Percentiles rank a stretch among this genome's conserved stretches.
Conservation (phyloP, 495 filamentous ascomycete species). For the Trichocladium uniseriatum region DNA sequence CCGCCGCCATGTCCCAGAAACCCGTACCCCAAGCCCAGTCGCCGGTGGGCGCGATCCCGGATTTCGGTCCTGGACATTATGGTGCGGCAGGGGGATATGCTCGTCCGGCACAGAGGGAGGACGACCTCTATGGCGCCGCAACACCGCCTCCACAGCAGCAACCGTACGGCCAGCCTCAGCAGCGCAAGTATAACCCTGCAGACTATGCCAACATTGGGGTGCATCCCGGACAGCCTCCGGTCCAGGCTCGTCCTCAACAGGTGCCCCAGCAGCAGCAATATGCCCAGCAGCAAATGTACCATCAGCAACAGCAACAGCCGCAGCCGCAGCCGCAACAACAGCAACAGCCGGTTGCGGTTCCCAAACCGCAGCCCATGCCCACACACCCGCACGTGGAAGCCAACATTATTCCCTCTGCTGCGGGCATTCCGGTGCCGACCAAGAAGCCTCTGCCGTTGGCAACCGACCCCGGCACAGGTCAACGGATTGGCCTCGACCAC, state of each 20-base stretch:
- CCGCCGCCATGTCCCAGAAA: constrained; percentile 35
- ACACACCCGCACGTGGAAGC: constrained; percentile 20
- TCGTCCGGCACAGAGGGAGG: constrained; percentile 26
- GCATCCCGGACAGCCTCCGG: constrained; percentile 35
- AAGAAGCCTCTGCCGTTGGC: constrained; percentile 49
- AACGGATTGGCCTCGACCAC: constrained; percentile 88
- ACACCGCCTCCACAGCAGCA: constrained; percentile 39
- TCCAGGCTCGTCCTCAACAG: constrained; percentile 25
- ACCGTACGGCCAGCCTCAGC: constrained; percentile 38
- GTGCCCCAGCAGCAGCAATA: constrained; percentile 25
- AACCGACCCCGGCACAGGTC: constrained; percentile 55
- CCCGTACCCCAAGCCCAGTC: constrained; percentile 21
- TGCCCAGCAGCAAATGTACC: constrained; percentile 21
- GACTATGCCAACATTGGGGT: constrained; percentile 57
- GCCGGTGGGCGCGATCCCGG: constrained; percentile 22
- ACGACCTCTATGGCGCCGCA: constrained; percentile 37
- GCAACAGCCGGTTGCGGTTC: constrained; percentile 13
- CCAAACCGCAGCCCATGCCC: constrained; percentile 34
- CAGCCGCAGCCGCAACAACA: constrained; percentile 17
- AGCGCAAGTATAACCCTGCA: constrained; percentile 62
- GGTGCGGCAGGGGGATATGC: constrained; percentile 35
- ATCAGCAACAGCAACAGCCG: constrained; percentile 33
- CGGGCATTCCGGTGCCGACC: constrained; percentile 30
- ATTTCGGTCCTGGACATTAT: constrained; percentile 31
- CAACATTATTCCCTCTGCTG: constrained; percentile 18